Base-by-base conservation (phyloP, 2,329 filamentous ascomycete genomes). In the Blastomyces emzantsi region DNA sequence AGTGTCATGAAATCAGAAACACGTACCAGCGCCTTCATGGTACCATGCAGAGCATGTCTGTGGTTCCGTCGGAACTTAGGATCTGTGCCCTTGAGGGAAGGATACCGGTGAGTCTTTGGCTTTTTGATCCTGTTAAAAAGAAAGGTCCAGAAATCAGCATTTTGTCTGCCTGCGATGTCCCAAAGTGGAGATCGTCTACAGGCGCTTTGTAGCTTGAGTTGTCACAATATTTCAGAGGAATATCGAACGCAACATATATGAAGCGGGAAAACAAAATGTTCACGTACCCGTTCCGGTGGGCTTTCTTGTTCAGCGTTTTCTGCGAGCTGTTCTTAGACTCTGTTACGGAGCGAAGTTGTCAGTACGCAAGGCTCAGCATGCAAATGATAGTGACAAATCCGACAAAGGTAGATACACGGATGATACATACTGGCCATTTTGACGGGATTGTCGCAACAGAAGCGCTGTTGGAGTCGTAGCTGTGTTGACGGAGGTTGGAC, bases 311-410 rank as follows among this genome's bases (percentile, higher is more conserved):
- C 88, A 94, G 90, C 84, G 97, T 97, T 85, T 97, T 92, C 87
- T 97, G 93, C 77, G 93, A 97, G 84, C 91, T 95, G 89, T 97
- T 97, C 92, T 97, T 97, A 77, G 94, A 97, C 87, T 97, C 92
- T 97, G 79, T 64, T 39, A 65, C 45, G 65, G 67, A 64, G 62
- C 41, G 55, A 55, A 68, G 62, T 60, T 63, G 15, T 62, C 60
- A 62, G 61, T 41, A 25, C 33, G 33, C 47, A 30, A n/a, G 36
- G 52, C 51, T 56, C n/a, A 62, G 56, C n/a, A 51, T 22, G 22
- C 22, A 36, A 49, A 60, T 4, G 36, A 41, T 30, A 45, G 56
- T 19, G 61, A 62, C 8, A 25, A 60, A 56, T 33, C 62, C 22
- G 47, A 7, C 28, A 49, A 54, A 22, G 54, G 56, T 56, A 39